Conservation (phyloP, 1,139 yeast genomes). For the Kurtzmaniella quercitrusa region DNA sequence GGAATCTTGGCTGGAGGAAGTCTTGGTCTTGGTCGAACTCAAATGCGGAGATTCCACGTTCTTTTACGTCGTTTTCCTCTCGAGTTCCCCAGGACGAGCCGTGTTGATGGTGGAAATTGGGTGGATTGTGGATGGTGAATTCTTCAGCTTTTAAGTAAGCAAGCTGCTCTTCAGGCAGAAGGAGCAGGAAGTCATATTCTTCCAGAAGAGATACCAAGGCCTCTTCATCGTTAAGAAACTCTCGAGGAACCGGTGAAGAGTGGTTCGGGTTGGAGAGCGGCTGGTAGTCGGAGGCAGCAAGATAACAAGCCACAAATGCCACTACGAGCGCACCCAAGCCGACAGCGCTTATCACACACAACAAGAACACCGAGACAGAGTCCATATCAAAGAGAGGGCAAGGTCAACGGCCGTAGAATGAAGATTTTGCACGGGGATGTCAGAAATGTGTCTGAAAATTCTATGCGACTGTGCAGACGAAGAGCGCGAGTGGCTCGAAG, state of each 20-base stretch:
- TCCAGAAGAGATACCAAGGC: slow-evolving; percentile 31
- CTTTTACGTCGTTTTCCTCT: slow-evolving; percentile 31
- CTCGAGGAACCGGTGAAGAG: slow-evolving; percentile 28
- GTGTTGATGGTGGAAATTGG: slow-evolving; percentile 25
- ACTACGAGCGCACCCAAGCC: not conserved
- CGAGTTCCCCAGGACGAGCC: slow-evolving; percentile 32
- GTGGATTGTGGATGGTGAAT: slow-evolving; percentile 30
- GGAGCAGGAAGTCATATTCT: slow-evolving; percentile 32
- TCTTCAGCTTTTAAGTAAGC: slow-evolving; percentile 34
- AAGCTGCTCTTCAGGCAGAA: slow-evolving; percentile 43
- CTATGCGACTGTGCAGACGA: too few relatives aligned
- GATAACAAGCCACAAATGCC: not conserved
- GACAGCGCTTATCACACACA: not conserved
- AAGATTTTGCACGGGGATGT: not conserved
- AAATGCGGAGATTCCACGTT: slow-evolving; percentile 39
- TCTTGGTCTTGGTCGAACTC: slow-evolving; percentile 36
- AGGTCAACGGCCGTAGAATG: not conserved
- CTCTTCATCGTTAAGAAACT: slow-evolving; percentile 42
- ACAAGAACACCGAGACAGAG: not conserved
- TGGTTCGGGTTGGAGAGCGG: not conserved
- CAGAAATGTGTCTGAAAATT: not conserved
- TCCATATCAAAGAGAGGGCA: not conserved
- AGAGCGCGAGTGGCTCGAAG: too few relatives aligned
- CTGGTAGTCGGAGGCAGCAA: not conserved
- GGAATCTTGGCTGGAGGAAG: slow-evolving; percentile 27